Evolutionary conservation across 139 green algal species (phyloP).

Genomic region (Astrephomene gubernaculifera): DNA sequence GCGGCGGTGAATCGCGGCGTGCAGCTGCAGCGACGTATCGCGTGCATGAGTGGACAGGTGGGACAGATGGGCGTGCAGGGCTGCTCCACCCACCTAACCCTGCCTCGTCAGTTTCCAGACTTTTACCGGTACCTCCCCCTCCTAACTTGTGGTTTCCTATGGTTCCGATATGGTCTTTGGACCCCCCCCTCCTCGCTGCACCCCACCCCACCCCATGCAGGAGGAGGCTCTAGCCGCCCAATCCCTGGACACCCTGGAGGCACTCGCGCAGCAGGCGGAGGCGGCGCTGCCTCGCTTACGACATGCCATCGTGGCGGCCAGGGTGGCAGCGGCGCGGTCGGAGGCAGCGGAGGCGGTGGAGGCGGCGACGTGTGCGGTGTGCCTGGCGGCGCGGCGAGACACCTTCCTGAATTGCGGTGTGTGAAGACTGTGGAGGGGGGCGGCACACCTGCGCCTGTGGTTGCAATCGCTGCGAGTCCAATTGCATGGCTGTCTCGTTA

Average conservation of each 20-base stretch:
- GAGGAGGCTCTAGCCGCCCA: conserved; percentile 36
- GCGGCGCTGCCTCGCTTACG: conserved; percentile 17
- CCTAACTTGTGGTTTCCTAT: neutral
- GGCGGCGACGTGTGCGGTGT: conserved; percentile 36
- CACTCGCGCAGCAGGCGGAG: conserved; percentile 3
- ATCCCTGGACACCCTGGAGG: conserved; percentile 29
- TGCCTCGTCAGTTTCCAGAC: neutral
- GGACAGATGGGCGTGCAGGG: neutral
- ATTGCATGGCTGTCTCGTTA: neutral
- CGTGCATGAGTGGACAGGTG: conserved; percentile 41
- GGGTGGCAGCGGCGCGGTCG: conserved; percentile 22
- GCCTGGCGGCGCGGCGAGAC: conserved; percentile 6
- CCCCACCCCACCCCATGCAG: neutral
- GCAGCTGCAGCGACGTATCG: conserved; percentile 23
- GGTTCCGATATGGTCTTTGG: neutral
- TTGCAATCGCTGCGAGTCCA: neutral
- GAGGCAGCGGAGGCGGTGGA: conserved; percentile 37
- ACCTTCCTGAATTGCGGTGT: conserved; percentile 43
- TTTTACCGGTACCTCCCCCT: neutral
- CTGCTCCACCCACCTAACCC: neutral
- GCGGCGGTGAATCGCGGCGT: neutral
- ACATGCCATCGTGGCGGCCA: conserved; percentile 26
- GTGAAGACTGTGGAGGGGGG: too few relatives aligned
- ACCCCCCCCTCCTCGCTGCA: neutral
- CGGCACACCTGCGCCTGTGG: neutral